Evolutionary conservation across 106 monocot species (phyloP), one percentile per base, ranked within the genome.

Genomic region (Platanthera guangdongensis): DNA sequence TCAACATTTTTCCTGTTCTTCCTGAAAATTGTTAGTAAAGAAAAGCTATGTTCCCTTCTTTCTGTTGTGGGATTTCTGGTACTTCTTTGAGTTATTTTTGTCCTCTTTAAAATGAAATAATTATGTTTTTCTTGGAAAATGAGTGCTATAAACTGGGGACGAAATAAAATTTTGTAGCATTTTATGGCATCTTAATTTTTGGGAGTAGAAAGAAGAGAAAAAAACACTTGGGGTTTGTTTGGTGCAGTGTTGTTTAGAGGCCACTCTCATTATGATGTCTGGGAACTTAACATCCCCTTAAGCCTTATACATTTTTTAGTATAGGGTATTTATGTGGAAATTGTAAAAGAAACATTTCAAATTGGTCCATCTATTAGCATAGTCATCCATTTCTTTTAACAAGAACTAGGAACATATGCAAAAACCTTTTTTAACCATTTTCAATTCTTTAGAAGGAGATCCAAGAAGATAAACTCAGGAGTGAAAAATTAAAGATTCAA

Each of bases 371-470:
- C 7, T 62, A 55, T 62, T 62, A 18, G 4, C 21, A 62, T 62
- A 21, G 62, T 9, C 1, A 39, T 39, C 39, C 39, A 39, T 39
- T 39, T 39, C 0, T 39, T 39, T 39, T 39, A 39, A 39, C 39
- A 39, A 65, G 11, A 65, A 30, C 32, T 11, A 10, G 9, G 11
- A 65, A 65, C 30, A 65, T 32, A 12, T 32, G 65, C 32, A 10
- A 30, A 32, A 32, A 11, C 30, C 65, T 65, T 65, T 65, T 65
- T 65, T 18, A 65, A 32, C 9, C 2, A 39, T 72, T 21, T 10
- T 72, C 50, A 8, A 51, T 70, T 72, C 49, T 50, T 72, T 84
- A 97, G 96, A 81, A 85, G 80, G 88, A 94, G 71, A 80, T 94
- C 30, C 54, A 76, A 81, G 83, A 83, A 68, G 93, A 94, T 88